Evolutionary conservation across 225 moss, liverwort and hornwort genomes (phyloP).

Genomic region (Physcomitrium patens): DNA sequence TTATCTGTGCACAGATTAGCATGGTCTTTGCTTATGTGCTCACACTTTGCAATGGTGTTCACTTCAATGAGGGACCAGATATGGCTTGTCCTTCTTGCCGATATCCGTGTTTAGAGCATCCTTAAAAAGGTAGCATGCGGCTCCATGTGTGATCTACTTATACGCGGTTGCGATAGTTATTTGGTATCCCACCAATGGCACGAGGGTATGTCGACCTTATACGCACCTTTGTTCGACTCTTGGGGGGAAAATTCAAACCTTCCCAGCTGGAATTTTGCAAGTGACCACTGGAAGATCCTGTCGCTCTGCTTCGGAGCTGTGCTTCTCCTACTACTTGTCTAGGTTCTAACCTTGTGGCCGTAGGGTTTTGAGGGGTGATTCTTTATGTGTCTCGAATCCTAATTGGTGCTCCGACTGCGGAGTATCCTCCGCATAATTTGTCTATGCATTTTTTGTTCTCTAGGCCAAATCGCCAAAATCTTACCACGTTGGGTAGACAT

Average conservation of each 20-base stretch:
- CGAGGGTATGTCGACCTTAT: slow-evolving; percentile 20
- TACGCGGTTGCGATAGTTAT: slow-evolving; percentile 37
- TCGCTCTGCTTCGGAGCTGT: too few species aligned
- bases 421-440: too few species aligned
- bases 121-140: slow-evolving; percentile 36
- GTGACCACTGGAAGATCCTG: too few species aligned
- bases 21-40: slow-evolving; percentile 63
- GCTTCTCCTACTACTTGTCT: too few species aligned
- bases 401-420: too few species aligned
- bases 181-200: slow-evolving; percentile 29
- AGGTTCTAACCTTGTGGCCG: too few species aligned
- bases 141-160: slow-evolving; percentile 27
- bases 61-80: slow-evolving; percentile 61
- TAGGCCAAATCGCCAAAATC: too few species aligned
- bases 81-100: not conserved
- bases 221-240: slow-evolving; percentile 40
- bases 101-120: not conserved
- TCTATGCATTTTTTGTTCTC: too few species aligned
- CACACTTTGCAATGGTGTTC: slow-evolving; percentile 47
- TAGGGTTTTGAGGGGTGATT: too few species aligned
- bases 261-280: too few species aligned
- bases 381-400: too few species aligned
- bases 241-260: slow-evolving; percentile 27
- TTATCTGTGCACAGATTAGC: slow-evolving; percentile 52
- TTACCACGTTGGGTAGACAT: too few species aligned